Percentiles rank a stretch among this genome's conserved stretches.
These are phyloP conservation scores for Mycena galericulata DNA, from an alignment of 768 basidiomycete genomes.

Conservation along the genomic window DNA sequence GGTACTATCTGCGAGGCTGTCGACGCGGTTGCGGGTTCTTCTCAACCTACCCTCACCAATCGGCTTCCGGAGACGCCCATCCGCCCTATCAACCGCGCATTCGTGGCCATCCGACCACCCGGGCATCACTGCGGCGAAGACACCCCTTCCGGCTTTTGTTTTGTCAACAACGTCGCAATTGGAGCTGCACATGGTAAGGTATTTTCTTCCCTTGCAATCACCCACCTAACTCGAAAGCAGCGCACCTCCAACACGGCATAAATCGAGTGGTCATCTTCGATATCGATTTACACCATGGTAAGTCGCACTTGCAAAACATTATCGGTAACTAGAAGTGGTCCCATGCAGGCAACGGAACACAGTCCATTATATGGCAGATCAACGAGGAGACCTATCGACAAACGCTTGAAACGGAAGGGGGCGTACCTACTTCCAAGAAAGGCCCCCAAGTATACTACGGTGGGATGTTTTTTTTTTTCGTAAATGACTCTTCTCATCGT, in stretches of 20 bases:
- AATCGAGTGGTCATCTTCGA: constrained; percentile 89
- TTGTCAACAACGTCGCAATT: constrained; percentile 93
- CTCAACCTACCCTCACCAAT: neutral
- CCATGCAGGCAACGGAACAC: constrained; percentile 88
- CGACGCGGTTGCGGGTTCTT: constrained; percentile 65
- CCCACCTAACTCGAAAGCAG: constrained; percentile 51
- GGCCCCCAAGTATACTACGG: constrained; percentile 83
- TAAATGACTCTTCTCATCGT: neutral
- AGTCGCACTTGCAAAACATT: neutral
- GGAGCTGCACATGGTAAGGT: constrained; percentile 88
- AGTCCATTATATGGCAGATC: constrained; percentile 90
- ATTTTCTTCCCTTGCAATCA: neutral
- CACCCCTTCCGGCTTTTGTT: constrained; percentile 93
- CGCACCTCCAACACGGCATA: constrained; percentile 83
- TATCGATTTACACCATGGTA: constrained; percentile 91
- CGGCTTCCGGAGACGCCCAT: constrained; percentile 15
- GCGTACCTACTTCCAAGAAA: constrained; percentile 45
- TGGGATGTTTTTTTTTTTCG: neutral
- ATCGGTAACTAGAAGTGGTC: neutral
- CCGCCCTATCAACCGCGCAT: constrained; percentile 60
- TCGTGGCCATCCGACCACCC: constrained; percentile 89
- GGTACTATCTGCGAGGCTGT: constrained; percentile 92
- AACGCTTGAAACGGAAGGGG: constrained; percentile 67
- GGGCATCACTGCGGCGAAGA: constrained; percentile 97
- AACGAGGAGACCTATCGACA: constrained; percentile 88